Conservation (phyloP, 768 basidiomycete genomes). For the Arthromyces matolae region DNA sequence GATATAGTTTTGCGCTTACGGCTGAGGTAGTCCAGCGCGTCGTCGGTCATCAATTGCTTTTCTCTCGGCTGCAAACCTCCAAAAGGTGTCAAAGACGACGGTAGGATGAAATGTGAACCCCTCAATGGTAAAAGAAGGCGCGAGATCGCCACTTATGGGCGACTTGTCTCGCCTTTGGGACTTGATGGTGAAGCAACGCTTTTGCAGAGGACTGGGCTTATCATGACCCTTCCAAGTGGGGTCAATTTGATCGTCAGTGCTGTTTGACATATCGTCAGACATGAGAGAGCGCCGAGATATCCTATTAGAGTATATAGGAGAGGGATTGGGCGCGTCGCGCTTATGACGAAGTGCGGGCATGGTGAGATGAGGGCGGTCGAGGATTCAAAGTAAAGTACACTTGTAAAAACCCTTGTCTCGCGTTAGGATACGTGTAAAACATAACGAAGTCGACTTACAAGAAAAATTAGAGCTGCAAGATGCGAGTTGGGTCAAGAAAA, state of each 20-base stretch:
- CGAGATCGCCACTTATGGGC: background rate
- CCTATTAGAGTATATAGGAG: background rate
- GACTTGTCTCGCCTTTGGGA: background rate
- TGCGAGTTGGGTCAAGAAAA: background rate
- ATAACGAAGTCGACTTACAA: no score
- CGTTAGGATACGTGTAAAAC: no score
- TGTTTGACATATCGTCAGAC: conserved; percentile 2
- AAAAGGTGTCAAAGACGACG: conserved; percentile 58
- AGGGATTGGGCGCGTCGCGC: background rate
- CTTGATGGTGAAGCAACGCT: no score
- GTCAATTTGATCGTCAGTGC: no score
- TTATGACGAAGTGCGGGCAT: conserved; percentile 1
- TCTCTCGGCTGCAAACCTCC: conserved; percentile 54
- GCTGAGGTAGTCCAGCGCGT: conserved; percentile 42
- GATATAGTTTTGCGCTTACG: conserved; percentile 35
- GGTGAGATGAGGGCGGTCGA: no score
- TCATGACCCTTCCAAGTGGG: no score
- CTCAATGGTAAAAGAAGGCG: conserved; percentile 30
- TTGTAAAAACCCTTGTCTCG: no score
- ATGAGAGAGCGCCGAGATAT: background rate
- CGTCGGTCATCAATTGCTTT: conserved; percentile 55
- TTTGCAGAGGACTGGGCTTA: no score
- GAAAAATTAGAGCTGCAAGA: no score
- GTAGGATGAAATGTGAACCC: conserved; percentile 42
- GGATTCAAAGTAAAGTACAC: no score